Evolutionary conservation across 2,329 filamentous ascomycete genomes (phyloP).

Genomic region (Pezicula radicicola): DNA sequence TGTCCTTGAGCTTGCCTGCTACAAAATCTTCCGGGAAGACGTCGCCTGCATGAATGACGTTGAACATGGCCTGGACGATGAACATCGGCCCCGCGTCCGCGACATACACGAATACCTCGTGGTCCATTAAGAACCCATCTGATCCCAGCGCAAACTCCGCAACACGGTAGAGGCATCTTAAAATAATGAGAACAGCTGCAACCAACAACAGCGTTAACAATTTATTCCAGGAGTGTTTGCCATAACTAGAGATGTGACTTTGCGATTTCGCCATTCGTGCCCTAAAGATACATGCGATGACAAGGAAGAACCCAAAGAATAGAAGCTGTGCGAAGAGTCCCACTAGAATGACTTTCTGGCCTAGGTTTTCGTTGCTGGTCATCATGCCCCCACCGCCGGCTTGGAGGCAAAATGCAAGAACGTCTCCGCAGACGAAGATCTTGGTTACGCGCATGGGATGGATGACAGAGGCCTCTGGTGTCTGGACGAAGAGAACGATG

Average conservation of each 20-base stretch:
- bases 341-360: constrained; percentile 39
- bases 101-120: constrained; percentile 39
- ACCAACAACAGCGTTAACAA: constrained; percentile 37
- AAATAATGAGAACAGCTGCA: constrained; percentile 37
- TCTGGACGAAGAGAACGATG: constrained; percentile 18
- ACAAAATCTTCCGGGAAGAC: constrained; percentile 5
- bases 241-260: not conserved
- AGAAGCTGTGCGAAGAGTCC: constrained; percentile 45
- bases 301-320: constrained; percentile 46
- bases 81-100: constrained; percentile 41
- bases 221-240: constrained; percentile 24
- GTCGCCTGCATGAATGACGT: constrained; percentile 30
- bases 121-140: constrained; percentile 35
- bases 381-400: constrained; percentile 21
- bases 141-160: constrained; percentile 41
- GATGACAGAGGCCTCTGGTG: constrained; percentile 31
- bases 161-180: constrained; percentile 40
- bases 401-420: constrained; percentile 51
- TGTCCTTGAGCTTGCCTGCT: no score
- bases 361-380: constrained; percentile 16
- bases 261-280: constrained; percentile 2
- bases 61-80: constrained; percentile 31
- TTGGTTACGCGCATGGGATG: constrained; percentile 44
- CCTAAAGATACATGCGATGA: constrained; percentile 27
- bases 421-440: constrained; percentile 52